Conservation (phyloP, 805 yeast genomes). For the Monosporozyma siamensis region DNA sequence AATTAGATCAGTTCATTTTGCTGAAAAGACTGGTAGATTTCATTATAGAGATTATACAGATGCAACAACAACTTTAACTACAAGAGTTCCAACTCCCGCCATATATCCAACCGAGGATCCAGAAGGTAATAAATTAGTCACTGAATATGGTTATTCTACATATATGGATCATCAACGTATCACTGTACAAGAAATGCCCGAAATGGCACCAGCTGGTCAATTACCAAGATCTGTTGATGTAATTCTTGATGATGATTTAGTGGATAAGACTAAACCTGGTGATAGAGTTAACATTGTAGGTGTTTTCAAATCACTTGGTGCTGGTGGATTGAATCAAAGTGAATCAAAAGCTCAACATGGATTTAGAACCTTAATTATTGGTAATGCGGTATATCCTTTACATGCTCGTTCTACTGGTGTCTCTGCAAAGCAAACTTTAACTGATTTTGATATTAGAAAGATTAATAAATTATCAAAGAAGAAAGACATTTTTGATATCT, state of each 20-base stretch:
- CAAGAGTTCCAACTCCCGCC: slow-evolving; percentile 51
- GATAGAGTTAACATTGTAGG: slow-evolving; percentile 93
- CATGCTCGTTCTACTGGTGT: slow-evolving; percentile 85
- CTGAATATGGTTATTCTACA: slow-evolving; percentile 89
- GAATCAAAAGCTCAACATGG: slow-evolving; percentile 39
- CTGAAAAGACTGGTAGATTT: slow-evolving; percentile 73
- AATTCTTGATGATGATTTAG: slow-evolving; percentile 89
- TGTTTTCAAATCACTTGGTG: slow-evolving; percentile 85
- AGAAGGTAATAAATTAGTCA: slow-evolving; percentile 77
- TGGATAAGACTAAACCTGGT: slow-evolving; percentile 88
- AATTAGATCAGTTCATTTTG: slow-evolving; percentile 84
- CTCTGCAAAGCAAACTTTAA: slow-evolving; percentile 55
- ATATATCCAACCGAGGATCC: slow-evolving; percentile 89
- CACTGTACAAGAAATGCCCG: slow-evolving; percentile 95
- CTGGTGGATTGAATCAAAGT: slow-evolving; percentile 32
- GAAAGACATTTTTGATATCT: slow-evolving; percentile 61
- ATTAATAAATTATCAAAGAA: slow-evolving; percentile 71
- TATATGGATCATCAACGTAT: slow-evolving; percentile 91
- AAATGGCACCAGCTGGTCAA: slow-evolving; percentile 96
- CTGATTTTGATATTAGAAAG: slow-evolving; percentile 77
- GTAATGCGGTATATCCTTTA: slow-evolving; percentile 80
- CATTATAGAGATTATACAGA: slow-evolving; percentile 90
- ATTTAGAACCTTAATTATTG: slow-evolving; percentile 75
- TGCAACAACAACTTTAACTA: slow-evolving; percentile 70
- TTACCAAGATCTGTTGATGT: slow-evolving; percentile 89